Conservation (phyloP, 108 stramenopile genomes). For the Skeletonema grethae region DNA sequence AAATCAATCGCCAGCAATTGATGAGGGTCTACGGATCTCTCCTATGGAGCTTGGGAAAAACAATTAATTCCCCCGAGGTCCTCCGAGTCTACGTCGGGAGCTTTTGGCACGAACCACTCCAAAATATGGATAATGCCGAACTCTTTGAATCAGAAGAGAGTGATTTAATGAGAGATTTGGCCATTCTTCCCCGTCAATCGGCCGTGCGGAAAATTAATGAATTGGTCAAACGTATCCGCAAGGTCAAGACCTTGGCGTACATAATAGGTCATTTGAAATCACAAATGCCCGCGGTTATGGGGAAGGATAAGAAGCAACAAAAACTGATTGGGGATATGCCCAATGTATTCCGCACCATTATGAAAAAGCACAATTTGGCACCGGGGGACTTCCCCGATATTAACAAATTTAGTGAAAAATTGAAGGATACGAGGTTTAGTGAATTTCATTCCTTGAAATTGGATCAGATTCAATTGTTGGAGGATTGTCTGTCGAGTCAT, state of each 20-base stretch:
- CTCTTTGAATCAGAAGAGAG: constrained; percentile 89
- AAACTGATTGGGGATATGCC: constrained; percentile 92
- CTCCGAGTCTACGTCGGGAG: constrained; percentile 96
- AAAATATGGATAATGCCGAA: constrained; percentile 83
- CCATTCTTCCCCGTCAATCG: constrained; percentile 92
- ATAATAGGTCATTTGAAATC: constrained; percentile 93
- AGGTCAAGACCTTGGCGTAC: constrained; percentile 94
- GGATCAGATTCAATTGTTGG: constrained; percentile 51
- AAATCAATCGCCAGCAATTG: constrained; percentile 96
- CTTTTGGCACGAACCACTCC: constrained; percentile 89
- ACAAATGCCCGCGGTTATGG: constrained; percentile 97
- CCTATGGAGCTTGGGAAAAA: constrained; percentile 97
- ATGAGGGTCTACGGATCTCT: constrained; percentile 99
- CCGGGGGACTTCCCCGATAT: constrained; percentile 90
- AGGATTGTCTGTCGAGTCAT: constrained; percentile 46
- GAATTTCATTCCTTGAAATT: constrained; percentile 63
- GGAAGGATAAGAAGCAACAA: constrained; percentile 97
- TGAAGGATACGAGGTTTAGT: constrained; percentile 78
- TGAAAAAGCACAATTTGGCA: constrained; percentile 91
- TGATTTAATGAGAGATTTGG: constrained; percentile 96
- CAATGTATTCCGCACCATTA: constrained; percentile 90
- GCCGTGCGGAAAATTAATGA: constrained; percentile 98
- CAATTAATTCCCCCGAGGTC: constrained; percentile 94
- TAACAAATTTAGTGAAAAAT: constrained; percentile 74
- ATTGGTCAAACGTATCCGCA: constrained; percentile 96